Evolutionary conservation across 345 rosid species (phyloP).

Genomic region (Eucalyptus marginata): DNA sequence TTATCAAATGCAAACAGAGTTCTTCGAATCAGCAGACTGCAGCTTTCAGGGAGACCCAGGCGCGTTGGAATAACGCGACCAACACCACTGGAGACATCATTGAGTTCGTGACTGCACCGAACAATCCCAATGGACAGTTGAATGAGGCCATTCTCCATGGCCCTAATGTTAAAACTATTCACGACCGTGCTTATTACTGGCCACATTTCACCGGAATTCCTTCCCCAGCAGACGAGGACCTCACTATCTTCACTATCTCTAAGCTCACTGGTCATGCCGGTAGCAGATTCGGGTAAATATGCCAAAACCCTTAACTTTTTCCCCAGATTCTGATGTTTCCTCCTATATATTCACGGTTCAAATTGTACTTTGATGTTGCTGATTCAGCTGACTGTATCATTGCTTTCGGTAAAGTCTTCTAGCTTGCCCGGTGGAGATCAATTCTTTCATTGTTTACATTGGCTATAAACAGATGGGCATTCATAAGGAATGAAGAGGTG

Average conservation of each 20-base stretch:
- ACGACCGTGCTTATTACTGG: conserved; percentile 73
- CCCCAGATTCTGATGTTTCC: too few species aligned
- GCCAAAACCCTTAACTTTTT: background rate
- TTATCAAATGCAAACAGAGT: conserved; percentile 28
- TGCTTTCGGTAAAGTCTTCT: background rate
- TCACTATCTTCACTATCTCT: conserved; percentile 52
- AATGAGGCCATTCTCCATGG: conserved; percentile 42
- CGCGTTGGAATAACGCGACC: conserved; percentile 12
- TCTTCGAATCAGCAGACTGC: conserved; percentile 16
- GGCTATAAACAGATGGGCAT: conserved; percentile 41
- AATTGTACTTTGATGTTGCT: background rate
- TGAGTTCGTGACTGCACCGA: conserved; percentile 72
- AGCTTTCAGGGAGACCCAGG: conserved; percentile 45
- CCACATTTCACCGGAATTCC: conserved; percentile 64
- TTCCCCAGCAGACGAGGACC: conserved; percentile 29
- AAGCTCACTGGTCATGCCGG: conserved; percentile 86
- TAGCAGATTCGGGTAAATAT: conserved; percentile 46
- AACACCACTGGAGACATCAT: conserved; percentile 10
- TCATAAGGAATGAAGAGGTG: conserved; percentile 43
- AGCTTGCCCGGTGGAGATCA: background rate
- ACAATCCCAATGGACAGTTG: conserved; percentile 65
- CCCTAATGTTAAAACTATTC: conserved; percentile 29
- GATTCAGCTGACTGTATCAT: background rate
- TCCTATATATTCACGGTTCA: background rate
- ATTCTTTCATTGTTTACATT: background rate